Evolutionary conservation across 2,329 filamentous ascomycete species (phyloP), one percentile per base, ranked within the genome.

Genomic region (Fusarium albidum): DNA sequence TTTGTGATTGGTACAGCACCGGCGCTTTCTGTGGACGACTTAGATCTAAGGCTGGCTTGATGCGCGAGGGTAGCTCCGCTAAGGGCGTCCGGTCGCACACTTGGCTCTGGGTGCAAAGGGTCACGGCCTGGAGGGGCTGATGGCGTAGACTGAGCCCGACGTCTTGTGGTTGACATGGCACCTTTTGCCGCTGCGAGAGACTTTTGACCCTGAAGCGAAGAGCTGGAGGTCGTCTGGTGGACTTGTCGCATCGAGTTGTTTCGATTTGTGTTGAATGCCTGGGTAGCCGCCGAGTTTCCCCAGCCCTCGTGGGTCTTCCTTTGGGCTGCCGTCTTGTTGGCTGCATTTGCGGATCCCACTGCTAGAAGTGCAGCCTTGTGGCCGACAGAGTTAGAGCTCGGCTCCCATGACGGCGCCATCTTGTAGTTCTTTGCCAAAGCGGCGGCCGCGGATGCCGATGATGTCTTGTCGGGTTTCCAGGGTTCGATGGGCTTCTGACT

Each of bases 141-240:
- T 12, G 87, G 86, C 10, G 81, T 83, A 1, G 90, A 92, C 17
- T 81, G 83, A 7, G 90, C 82, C 56, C 90, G 82, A 53, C 81
- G 82, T 52, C 87, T 82, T 39, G 74, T 77, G 25, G 76, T 79
- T 25, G 84, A 79, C 75, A 92, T 87, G n/a, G 91, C 91, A 25
- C 86, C 90, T 42, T 88, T 89, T 11, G 92, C 92, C 34, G 92
- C 92, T 29, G 84, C 77, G 39, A 94, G 78, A 2, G 92, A 92
- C 53, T 84, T 87, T 55, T 84, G 82, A 29, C 79, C 81, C 37
- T 82, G 81, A 21, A 86, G 73, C 9, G 69, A 58, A 14, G 64
- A 64, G 72, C 73, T 77, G 74, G 50, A 54, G 6, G 59, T 55
- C 11, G 55, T 57, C 9, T 55, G 53, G 9, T 63, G 57, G 17